Base-by-base conservation (phyloP, 2,329 filamentous ascomycete species). In the Colletotrichum destructivum region DNA sequence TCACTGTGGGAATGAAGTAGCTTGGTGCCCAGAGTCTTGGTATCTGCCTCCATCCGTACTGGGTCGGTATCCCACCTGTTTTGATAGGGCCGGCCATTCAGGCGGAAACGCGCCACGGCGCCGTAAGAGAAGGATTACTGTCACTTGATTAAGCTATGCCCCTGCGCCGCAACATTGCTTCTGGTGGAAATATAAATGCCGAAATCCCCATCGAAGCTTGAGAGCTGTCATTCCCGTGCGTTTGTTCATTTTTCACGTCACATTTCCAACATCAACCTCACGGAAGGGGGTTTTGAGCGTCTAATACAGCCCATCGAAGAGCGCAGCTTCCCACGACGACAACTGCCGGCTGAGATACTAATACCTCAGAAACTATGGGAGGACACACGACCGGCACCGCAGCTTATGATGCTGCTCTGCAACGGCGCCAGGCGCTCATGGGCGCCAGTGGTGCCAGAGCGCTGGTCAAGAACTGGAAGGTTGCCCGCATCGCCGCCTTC, bases 401-500 rank as follows among this genome's bases (percentile, higher is more conserved):
- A 23, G 80, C 76, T 74, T 87, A 88, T 74, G 86, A 88, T 85
- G 87, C 84, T 23, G 88, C 88, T 21, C 79, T 89, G 15, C 77
- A 83, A 51, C 84, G 86, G 64, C 86, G 87, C 12, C 83, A 89
- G 78, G 84, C 84, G 49, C 81, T 90, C 38, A 88, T 88, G 85
- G 87, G 87, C 63, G 81, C 82, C 2, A 85, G 83, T 74, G 88
- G 88, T 4, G 85, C 87, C 0, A 76, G 80, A 21, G 88, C 87
- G 15, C 79, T 91, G 54, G 77, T 90, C 16, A 90, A 89, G 79
- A 91, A 91, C 76, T 86, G 86, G 76, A 88, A 86, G 54, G 89
- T 91, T 18, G 89, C 90, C 74, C 82, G 86, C n/a, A 86, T 91
- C 70, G 88, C 89, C 2, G 82, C 87, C 52, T 91, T 91, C 77